Evolutionary conservation across 805 yeast genomes (phyloP).

Genomic region (Saccharomycopsis sp.): DNA sequence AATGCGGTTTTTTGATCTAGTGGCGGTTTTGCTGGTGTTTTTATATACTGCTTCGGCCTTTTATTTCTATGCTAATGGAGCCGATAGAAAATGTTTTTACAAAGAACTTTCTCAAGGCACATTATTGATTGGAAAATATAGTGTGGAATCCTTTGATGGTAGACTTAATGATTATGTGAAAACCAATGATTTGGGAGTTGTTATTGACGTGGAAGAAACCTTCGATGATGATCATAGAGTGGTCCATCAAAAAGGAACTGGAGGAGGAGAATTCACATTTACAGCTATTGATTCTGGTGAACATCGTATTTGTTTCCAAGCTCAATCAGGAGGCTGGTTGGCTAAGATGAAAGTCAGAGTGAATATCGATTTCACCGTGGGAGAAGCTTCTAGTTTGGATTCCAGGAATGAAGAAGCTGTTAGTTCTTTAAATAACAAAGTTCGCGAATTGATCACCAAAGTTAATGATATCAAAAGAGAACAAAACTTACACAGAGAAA

Average conservation of each 20-base stretch:
- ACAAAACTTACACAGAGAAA: constrained; percentile 58
- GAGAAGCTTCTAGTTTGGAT: constrained; percentile 55
- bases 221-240: constrained; percentile 72
- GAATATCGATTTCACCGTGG: constrained; percentile 55
- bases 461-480: constrained; percentile 53
- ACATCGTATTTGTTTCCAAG: constrained; percentile 60
- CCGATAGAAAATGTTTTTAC: constrained; percentile 44
- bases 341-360: constrained; percentile 46
- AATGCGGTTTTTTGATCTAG: constrained; percentile 1
- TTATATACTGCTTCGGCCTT: constrained; percentile 20
- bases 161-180: constrained; percentile 26
- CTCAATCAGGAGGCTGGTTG: constrained; percentile 51
- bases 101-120: constrained; percentile 43
- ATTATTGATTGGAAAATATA: constrained; percentile 38
- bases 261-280: constrained; percentile 62
- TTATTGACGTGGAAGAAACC: constrained; percentile 46
- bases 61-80: constrained; percentile 42
- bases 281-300: constrained; percentile 70
- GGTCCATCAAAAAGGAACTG: constrained; percentile 54
- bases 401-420: constrained; percentile 53
- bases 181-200: constrained; percentile 28
- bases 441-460: constrained; percentile 45
- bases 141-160: constrained; percentile 35
- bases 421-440: constrained; percentile 43
- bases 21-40: neutral